Base-by-base conservation (phyloP, 805 yeast species). In the Torulaspora delbrueckii region DNA sequence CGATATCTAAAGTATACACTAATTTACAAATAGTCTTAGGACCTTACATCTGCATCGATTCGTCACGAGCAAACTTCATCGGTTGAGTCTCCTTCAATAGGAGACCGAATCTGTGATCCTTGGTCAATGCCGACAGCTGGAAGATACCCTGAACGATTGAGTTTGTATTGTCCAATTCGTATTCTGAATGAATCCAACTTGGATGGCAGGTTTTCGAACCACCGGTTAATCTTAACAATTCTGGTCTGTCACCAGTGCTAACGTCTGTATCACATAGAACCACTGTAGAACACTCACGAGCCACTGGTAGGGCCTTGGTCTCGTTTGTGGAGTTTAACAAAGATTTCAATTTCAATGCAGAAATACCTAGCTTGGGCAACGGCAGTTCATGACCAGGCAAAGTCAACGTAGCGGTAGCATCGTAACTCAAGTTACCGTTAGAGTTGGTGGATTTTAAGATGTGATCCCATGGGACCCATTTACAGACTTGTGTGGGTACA, bases 151-250 rank as follows among this genome's bases (percentile, higher is more conserved):
- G 66, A 26, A 68, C 64, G n/a, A 57, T 40, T 6, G 65, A 57
- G 31, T 62, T 72, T 5, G 71, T 68, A 37, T 77, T 79, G 25
- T 73, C 65, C 45, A 91, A 67, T 65, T 82, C 82, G 68, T 72
- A 81, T 34, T 77, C 71, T 23, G 96, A 86, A 63, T 90, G 96
- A 36, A 86, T 84, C 93, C 95, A 93, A 55, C 87, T 79, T 56
- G 96, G 90, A 48, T 77, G 75, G 43, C 81, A 75, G 22, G 82
- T 73, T 56, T 75, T 73, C 31, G 72, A 65, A 39, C 96, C 96
- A 38, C 97, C 97, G 23, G 91, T 79, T 52, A 91, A 74, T 63
- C 96, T 78, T 46, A 90, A 66, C 13, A 85, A 70, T 64, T 86
- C 93, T 36, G 72, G 71, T 47, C 58, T 68, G 40, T 70, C 70